Evolutionary conservation across 2,329 filamentous ascomycete genomes (phyloP).

Genomic region (Xylaria sp.): DNA sequence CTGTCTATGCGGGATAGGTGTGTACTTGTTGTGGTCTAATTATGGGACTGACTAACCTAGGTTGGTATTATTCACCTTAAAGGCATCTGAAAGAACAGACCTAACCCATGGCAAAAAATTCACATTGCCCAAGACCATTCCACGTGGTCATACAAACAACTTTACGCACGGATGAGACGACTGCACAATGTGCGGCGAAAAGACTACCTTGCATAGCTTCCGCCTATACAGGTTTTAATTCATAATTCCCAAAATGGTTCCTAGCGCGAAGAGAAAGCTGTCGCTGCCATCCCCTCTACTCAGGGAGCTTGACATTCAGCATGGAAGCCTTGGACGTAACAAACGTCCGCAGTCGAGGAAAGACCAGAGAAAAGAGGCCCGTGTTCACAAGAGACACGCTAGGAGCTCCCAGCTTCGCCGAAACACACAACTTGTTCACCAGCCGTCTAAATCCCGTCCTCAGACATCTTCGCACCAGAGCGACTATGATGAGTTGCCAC

Average conservation of each 20-base stretch:
- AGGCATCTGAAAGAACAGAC: not conserved
- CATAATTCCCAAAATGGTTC: slow-evolving; percentile 14
- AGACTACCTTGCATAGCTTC: not conserved
- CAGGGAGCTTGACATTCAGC: slow-evolving; percentile 56
- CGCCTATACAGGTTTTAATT: too few species aligned
- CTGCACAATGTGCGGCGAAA: not conserved
- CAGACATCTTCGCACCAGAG: slow-evolving; percentile 17
- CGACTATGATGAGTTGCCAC: slow-evolving; percentile 23
- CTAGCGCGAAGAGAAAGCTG: slow-evolving; percentile 51
- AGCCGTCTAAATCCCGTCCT: slow-evolving; percentile 9
- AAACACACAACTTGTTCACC: slow-evolving; percentile 26
- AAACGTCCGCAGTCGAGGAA: slow-evolving; percentile 47
- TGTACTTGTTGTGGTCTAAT: too few species aligned
- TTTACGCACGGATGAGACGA: not conserved
- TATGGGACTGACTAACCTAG: too few species aligned
- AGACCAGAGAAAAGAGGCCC: slow-evolving; percentile 49
- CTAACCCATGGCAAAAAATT: not conserved
- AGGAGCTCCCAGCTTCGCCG: slow-evolving; percentile 45
- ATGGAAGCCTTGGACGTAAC: slow-evolving; percentile 35
- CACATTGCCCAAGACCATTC: too few species aligned
- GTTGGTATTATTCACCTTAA: too few species aligned
- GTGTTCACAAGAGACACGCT: slow-evolving; percentile 48
- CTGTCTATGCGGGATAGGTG: too few species aligned
- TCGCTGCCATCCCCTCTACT: slow-evolving; percentile 58
- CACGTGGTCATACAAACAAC: not conserved